Evolutionary conservation across 1,284 basidiomycete species (phyloP).

Genomic region (Cystobasidium sp.): DNA sequence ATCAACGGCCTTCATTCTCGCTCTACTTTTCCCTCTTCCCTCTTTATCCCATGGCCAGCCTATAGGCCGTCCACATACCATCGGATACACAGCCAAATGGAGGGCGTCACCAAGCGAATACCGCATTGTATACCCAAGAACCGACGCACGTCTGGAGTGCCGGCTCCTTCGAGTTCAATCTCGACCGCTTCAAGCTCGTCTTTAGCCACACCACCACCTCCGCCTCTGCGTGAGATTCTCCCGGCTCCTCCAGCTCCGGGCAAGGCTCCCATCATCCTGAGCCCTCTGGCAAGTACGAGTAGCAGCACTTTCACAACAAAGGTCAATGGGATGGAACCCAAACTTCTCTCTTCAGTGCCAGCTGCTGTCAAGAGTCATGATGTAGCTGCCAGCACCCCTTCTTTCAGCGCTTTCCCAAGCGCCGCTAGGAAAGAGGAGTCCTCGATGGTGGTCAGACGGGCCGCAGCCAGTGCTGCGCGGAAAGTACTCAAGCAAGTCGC

Average conservation of each 20-base stretch:
- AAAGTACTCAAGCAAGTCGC: neutral
- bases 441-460: neutral
- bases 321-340: neutral
- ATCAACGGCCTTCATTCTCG: neutral
- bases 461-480: constrained; percentile 9
- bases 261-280: neutral
- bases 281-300: neutral
- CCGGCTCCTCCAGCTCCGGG: constrained; percentile 3
- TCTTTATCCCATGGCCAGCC: neutral
- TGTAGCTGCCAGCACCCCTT: neutral
- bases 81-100: neutral
- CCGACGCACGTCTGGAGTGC: neutral
- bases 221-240: constrained; percentile 15
- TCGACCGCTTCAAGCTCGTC: constrained; percentile 7
- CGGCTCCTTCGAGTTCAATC: neutral
- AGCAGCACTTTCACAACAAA: neutral
- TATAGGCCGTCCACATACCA: neutral
- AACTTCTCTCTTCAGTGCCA: neutral
- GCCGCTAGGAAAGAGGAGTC: neutral
- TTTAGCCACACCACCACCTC: neutral
- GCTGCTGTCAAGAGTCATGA: no score
- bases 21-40: neutral
- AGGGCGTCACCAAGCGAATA: neutral
- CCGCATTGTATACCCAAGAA: neutral
- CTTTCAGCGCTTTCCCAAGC: neutral